Percentiles rank a stretch among this genome's conserved stretches.
Evolutionary conservation across 2,329 filamentous ascomycete species (phyloP).

Genomic region (Fusarium miscanthi): DNA sequence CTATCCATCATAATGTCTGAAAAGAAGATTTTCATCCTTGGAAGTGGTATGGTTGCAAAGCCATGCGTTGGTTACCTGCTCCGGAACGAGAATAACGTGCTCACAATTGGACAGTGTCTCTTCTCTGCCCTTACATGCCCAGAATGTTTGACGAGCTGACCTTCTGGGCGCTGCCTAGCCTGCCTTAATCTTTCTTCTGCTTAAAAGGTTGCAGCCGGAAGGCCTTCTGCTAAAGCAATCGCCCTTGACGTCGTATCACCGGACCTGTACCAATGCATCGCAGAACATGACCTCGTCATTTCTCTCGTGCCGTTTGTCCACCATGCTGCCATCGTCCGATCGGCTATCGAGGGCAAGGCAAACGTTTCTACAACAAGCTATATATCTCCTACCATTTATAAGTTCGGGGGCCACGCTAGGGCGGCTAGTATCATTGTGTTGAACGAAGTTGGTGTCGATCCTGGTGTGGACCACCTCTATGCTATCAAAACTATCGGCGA

Average conservation of each 20-base stretch:
- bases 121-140: too few relatives aligned
- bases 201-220: neutral
- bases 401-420: neutral
- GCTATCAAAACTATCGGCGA: neutral
- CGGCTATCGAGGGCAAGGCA: neutral
- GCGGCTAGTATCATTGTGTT: neutral
- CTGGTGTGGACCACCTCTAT: neutral
- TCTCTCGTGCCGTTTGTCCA: neutral
- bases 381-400: neutral
- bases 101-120: neutral
- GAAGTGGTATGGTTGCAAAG: neutral
- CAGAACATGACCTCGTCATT: neutral
- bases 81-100: neutral
- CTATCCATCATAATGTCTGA: neutral
- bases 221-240: fast-evolving
- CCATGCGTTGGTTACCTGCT: neutral
- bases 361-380: neutral
- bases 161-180: neutral
- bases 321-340: neutral
- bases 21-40: neutral
- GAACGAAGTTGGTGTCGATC: neutral
- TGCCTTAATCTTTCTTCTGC: neutral
- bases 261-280: neutral
- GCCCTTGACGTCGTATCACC: neutral
- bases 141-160: neutral